Conservation (phyloP, 1,139 yeast species). For the Geotrichum phurueaensis region DNA sequence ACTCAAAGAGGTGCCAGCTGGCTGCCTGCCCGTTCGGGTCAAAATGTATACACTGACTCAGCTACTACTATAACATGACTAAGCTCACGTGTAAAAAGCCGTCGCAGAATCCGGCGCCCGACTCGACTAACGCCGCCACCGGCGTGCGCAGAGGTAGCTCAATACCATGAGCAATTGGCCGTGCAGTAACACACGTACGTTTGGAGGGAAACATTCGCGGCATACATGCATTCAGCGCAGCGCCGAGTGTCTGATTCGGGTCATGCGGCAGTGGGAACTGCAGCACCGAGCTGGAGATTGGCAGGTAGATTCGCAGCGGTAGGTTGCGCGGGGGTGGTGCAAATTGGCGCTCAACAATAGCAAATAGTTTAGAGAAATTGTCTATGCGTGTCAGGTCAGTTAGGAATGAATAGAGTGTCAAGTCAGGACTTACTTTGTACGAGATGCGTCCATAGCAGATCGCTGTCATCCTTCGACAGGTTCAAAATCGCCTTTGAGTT, state of each 20-base stretch:
- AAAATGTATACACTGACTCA: conserved; percentile 2
- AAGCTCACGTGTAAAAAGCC: conserved; percentile 66
- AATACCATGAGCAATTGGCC: conserved; percentile 62
- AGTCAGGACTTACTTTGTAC: neutral
- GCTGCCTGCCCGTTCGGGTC: neutral
- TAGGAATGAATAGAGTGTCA: neutral
- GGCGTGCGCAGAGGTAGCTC: conserved; percentile 44
- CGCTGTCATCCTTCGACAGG: conserved; percentile 56
- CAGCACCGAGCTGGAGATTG: conserved; percentile 44
- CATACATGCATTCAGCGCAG: conserved; percentile 39
- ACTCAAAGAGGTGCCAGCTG: neutral
- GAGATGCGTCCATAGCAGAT: conserved; percentile 44
- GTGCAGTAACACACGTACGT: conserved; percentile 36
- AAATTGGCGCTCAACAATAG: conserved; percentile 3
- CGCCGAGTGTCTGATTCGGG: conserved; percentile 36
- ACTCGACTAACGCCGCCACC: conserved; percentile 48
- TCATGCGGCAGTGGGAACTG: conserved; percentile 43
- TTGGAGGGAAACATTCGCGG: conserved; percentile 44
- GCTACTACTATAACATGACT: conserved; percentile 25
- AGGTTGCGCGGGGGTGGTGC: conserved; percentile 34
- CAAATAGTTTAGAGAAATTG: neutral
- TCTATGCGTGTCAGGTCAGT: neutral
- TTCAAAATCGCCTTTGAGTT: conserved; percentile 70
- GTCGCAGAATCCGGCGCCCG: conserved; percentile 55
- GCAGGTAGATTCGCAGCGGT: conserved; percentile 57